A percentile compares a stretch with the other conserved stretches of the same genome.
phyloP scores from a whole-genome alignment of 1,284 basidiomycete genomes.

The Singerocomus inundabilis region DNA sequence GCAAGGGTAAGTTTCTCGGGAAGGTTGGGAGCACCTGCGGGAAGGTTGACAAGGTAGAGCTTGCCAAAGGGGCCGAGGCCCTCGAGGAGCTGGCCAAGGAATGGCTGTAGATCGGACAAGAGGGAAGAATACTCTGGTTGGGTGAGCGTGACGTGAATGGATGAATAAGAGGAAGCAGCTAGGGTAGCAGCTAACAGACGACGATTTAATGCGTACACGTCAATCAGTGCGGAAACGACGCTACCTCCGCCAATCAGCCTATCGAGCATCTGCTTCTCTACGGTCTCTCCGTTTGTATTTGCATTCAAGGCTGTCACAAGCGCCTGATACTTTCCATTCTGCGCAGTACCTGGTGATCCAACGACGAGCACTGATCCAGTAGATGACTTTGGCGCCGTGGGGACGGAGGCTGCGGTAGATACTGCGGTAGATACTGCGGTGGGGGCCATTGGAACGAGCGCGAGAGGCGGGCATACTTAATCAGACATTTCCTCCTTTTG shows the following conservation, averaged over 20 bases:
- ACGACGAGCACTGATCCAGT: slow-evolving; percentile 61
- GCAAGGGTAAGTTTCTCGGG: slow-evolving; percentile 57
- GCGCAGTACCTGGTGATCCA: slow-evolving; percentile 71
- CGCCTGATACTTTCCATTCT: slow-evolving; percentile 72
- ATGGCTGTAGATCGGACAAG: slow-evolving; percentile 46
- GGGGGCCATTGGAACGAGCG: slow-evolving; percentile 51
- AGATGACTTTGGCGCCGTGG: slow-evolving; percentile 11
- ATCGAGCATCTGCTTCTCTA: slow-evolving; percentile 76
- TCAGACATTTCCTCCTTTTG: slow-evolving; percentile 1
- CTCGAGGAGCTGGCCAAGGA: slow-evolving; percentile 57
- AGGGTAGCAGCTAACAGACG: slow-evolving; percentile 54
- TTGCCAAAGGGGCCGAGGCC: slow-evolving; percentile 65
- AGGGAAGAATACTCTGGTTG: slow-evolving; percentile 60
- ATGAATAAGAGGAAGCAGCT: slow-evolving; percentile 54
- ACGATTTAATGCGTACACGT: slow-evolving; percentile 14
- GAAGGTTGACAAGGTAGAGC: slow-evolving; percentile 59
- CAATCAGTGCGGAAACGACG: slow-evolving; percentile 16
- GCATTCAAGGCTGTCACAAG: slow-evolving; percentile 58
- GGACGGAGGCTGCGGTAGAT: slow-evolving; percentile 2
- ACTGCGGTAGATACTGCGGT: slow-evolving; percentile 36
- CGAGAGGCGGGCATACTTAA: not conserved
- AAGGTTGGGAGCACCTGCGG: slow-evolving; percentile 43
- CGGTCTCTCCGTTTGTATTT: slow-evolving; percentile 38
- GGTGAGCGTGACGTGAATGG: slow-evolving; percentile 63
- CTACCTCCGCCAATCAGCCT: slow-evolving; percentile 72